Evolutionary conservation across 208 protist species (phyloP), one percentile per base, ranked within the genome.

Genomic region (Acanthamoeba castellanii): DNA sequence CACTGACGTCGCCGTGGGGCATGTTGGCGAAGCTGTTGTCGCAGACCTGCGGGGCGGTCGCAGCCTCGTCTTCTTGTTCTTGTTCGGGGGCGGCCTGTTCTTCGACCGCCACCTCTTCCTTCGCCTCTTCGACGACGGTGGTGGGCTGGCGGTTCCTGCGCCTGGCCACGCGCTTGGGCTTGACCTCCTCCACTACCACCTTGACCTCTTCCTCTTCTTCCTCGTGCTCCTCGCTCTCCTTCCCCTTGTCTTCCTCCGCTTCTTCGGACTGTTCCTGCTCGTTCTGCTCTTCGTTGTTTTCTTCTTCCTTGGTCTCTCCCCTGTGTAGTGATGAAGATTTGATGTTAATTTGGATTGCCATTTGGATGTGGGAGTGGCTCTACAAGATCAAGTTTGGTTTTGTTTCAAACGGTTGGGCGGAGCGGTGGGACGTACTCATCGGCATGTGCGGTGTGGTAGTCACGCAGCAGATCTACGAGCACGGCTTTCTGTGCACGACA

Each of bases 121-220:
- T 42, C 37, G 37, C 37, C 37, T 42, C 37, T 42, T 42, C 37
- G 37, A 42, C 37, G 37, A 42, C 37, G 37, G 2, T 42, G 37
- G 37, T 42, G 37, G 74, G 74, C 34, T 82, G 74, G 30, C 74
- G 30, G 42, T 82, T 82, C 74, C 34, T 82, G 74, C 82, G 47
- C 82, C 64, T 90, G 30, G 52, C 57, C 52, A 22, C 32, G 13
- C 82, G 47, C 82, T 90, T 90, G 42, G 82, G 82, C 52, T 90
- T 90, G 74, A n/a, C 37, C 37, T 42, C 37, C 37, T 42, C 37
- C 37, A 42, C 37, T 3, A 42, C 37, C 37, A 42, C 37, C 37
- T 42, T 42, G 37, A 42, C 37, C 37, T 42, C 20, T 34, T 72
- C 76, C 82, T 30, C 82, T 59, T 5, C n/a, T 59, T 68, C 82